phyloP scores from a whole-genome alignment of 1,284 basidiomycete genomes.

The Mycena citricolor region DNA sequence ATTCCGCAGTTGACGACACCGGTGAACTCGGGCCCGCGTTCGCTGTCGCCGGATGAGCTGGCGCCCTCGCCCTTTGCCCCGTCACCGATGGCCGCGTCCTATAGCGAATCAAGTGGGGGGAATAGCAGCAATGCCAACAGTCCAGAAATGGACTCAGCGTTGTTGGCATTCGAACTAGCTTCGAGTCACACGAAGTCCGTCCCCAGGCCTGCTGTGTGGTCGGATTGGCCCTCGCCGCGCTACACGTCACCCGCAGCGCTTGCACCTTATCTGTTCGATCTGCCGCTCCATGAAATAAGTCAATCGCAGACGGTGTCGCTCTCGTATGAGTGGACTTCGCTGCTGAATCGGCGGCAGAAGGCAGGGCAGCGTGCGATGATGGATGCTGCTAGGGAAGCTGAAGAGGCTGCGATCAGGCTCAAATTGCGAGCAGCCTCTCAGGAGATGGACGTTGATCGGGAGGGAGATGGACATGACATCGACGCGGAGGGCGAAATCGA shows the following conservation, averaged over 20 bases:
- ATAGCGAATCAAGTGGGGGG: background rate
- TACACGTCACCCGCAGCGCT: no score
- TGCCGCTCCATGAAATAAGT: no score
- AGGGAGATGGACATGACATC: constrained; percentile 3
- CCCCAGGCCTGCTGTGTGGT: background rate
- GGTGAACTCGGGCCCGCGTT: no score
- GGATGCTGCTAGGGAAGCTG: constrained; percentile 7
- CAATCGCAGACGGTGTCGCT: no score
- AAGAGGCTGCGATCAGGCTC: no score
- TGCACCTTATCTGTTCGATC: no score
- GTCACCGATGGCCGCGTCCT: background rate
- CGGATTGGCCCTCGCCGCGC: no score
- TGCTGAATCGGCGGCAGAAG: constrained; percentile 11
- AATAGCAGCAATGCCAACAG: background rate
- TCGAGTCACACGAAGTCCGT: no score
- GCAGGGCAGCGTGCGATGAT: constrained; percentile 15
- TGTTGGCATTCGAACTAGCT: no score
- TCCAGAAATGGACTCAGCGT: background rate
- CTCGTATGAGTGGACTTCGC: constrained; percentile 19
- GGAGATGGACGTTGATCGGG: background rate
- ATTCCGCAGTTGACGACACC: no score
- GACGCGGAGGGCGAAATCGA: background rate
- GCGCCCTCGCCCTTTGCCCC: constrained; percentile 21
- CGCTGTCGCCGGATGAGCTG: constrained; percentile 18
- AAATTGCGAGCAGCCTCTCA: no score